Evolutionary conservation across 768 basidiomycete species (phyloP), one percentile per base, ranked within the genome.

Genomic region (Trametes elegans): DNA sequence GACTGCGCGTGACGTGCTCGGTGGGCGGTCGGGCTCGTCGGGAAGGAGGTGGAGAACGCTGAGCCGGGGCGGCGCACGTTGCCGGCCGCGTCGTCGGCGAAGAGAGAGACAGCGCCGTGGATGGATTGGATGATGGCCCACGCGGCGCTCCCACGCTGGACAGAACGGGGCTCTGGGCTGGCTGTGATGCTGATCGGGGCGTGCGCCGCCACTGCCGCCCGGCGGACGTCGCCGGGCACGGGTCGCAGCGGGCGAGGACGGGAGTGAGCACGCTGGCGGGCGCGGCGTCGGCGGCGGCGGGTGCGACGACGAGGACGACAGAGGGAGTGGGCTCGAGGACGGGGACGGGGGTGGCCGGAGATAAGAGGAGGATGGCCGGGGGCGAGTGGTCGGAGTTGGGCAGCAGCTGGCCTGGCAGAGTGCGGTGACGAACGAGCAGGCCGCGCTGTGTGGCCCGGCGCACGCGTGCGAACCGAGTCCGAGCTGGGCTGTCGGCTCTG

Each of bases 41-140:
- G 54, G 55, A 36, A 80, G 77, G 98, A 97, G 26, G 91, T 90
- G 29, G 93, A 89, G 69, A 81, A 88, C 38, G 84, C 83, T 56
- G 88, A 79, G 42, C 67, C 64, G 47, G 60, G 64, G 28, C 62
- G 57, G 53, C 85, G 84, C 64, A 86, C 76, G 73, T 85, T 85
- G 46, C 82, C 86, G 43, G 80, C 83, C 68, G 88, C 86, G 38
- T 85, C 76, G 57, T 85, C 84, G 50, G 79, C 79, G 24, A 70
- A 66, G 14, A 86, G 87, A 8, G 93, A 90, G n/a, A 93, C 89
- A 53, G 93, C 52, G 57, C 57, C 51, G 51, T 43, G 57, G 57
- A 44, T 28, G 46, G 51, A 47, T 57, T 38, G 36, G 60, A 48
- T 59, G 61, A 59, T 57, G 52, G 49, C 38, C 48, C 48, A 45